These are phyloP conservation scores for Aethionema arabicum DNA, from an alignment of 345 rosid genomes.

Conservation along the genomic window DNA sequence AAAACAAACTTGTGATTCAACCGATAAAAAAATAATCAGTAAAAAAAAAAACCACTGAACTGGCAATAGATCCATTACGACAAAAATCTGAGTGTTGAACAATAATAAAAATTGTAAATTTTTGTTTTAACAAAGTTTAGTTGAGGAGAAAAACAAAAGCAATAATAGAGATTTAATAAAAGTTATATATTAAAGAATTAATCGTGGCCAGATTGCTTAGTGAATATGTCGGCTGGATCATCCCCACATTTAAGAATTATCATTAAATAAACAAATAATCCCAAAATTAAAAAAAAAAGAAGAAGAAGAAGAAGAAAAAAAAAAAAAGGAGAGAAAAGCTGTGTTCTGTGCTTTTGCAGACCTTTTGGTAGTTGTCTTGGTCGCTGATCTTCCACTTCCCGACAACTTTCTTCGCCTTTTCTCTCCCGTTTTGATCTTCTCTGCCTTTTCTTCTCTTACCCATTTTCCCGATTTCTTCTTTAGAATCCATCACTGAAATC, in stretches of 20 bases:
- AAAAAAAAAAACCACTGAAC: no score
- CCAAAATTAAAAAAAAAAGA: conserved; percentile 4
- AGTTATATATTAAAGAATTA: not conserved
- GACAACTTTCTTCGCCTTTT: conserved; percentile 58
- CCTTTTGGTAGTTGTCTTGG: conserved; percentile 50
- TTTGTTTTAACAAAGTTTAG: not conserved
- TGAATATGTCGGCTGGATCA: conserved; percentile 68
- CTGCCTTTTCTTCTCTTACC: conserved; percentile 20
- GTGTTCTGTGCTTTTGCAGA: conserved; percentile 46
- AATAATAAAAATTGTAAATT: not conserved
- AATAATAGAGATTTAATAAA: no score
- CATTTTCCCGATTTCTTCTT: conserved; percentile 21
- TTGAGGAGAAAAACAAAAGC: not conserved
- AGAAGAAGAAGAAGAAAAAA: conserved; percentile 14
- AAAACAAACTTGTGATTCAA: no score
- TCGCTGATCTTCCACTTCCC: conserved; percentile 60
- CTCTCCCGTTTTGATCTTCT: conserved; percentile 27
- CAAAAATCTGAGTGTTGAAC: not conserved
- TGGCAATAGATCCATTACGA: no score
- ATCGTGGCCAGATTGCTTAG: conserved; percentile 35
- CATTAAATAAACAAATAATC: conserved; percentile 21
- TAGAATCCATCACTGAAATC: conserved; percentile 17
- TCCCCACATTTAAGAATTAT: conserved; percentile 32
- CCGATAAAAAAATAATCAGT: no score
- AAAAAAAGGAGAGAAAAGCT: conserved; percentile 33